These are phyloP conservation scores for Dioszegia crocea DNA, from an alignment of 768 basidiomycete species.

Conservation along the genomic window DNA sequence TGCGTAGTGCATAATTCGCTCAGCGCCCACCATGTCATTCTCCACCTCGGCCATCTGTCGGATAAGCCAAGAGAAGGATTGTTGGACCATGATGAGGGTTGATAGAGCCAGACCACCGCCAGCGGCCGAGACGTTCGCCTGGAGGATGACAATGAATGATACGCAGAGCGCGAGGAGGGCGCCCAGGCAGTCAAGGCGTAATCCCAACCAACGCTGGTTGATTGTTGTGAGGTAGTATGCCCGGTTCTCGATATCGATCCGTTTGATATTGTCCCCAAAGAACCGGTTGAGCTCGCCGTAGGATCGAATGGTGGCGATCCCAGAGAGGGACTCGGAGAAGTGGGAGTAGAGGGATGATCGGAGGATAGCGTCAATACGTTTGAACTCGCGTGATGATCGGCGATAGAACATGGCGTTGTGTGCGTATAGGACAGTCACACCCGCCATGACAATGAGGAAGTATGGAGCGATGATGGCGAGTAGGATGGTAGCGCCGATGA, in stretches of 20 bases:
- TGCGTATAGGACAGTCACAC: slow-evolving; percentile 60
- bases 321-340: slow-evolving; percentile 85
- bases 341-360: slow-evolving; percentile 83
- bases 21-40: slow-evolving; percentile 74
- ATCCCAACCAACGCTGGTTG: slow-evolving; percentile 79
- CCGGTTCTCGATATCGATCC: slow-evolving; percentile 73
- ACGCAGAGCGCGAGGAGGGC: slow-evolving; percentile 71
- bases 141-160: slow-evolving; percentile 70
- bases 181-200: slow-evolving; percentile 84
- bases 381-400: slow-evolving; percentile 78
- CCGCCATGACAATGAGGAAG: slow-evolving; percentile 72
- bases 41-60: slow-evolving; percentile 64
- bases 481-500: slow-evolving; percentile 71
- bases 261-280: slow-evolving; percentile 65
- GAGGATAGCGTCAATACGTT: slow-evolving; percentile 70
- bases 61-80: slow-evolving; percentile 51
- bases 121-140: slow-evolving; percentile 72
- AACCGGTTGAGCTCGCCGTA: slow-evolving; percentile 78
- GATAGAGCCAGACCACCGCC: slow-evolving; percentile 76
- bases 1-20: slow-evolving; percentile 67
- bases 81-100: slow-evolving; percentile 69
- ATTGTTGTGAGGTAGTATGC: slow-evolving; percentile 83
- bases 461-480: slow-evolving; percentile 67
- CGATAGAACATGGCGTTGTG: slow-evolving; percentile 79
- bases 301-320: slow-evolving; percentile 79